These are phyloP conservation scores for Sicyos edulis DNA, from an alignment of 306 rosid species.

Conservation along the genomic window DNA sequence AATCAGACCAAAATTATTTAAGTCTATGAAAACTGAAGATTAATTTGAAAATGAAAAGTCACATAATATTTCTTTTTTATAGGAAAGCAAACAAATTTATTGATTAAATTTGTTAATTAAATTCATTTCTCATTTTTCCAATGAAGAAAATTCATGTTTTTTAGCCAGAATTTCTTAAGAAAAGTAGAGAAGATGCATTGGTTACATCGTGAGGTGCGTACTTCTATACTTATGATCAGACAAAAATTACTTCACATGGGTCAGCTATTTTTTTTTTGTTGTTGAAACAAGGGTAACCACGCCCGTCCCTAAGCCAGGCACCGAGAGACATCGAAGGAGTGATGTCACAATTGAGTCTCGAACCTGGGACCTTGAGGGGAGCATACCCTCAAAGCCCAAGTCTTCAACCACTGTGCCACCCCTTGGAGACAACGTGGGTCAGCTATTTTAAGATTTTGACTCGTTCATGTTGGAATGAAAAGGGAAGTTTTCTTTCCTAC, in stretches of 20 bases:
- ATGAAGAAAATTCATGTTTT: neutral
- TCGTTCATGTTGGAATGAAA: neutral
- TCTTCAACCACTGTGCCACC: too few relatives aligned
- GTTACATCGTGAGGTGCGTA: neutral
- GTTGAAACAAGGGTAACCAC: too few relatives aligned
- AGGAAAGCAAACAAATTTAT: too few relatives aligned
- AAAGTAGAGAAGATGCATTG: neutral
- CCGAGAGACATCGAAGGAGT: too few relatives aligned
- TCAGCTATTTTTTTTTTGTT: too few relatives aligned
- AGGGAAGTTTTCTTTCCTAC: neutral
- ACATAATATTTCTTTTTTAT: too few relatives aligned
- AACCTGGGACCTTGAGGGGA: too few relatives aligned
- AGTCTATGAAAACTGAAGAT: neutral
- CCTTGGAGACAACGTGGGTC: too few relatives aligned
- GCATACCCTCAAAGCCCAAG: too few relatives aligned
- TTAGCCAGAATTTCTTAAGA: neutral
- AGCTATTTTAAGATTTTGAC: neutral
- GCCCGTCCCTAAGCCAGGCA: too few relatives aligned
- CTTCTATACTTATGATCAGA: neutral
- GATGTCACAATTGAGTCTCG: too few relatives aligned
- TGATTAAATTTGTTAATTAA: too few relatives aligned
- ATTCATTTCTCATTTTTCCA: neutral
- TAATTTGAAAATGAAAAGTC: neutral
- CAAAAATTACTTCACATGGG: slow-evolving; percentile 6
- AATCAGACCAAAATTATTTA: neutral